Percentiles rank a stretch among this genome's conserved stretches.
phyloP scores from a whole-genome alignment of 2,329 filamentous ascomycete genomes.

The Blumeria hordei region DNA sequence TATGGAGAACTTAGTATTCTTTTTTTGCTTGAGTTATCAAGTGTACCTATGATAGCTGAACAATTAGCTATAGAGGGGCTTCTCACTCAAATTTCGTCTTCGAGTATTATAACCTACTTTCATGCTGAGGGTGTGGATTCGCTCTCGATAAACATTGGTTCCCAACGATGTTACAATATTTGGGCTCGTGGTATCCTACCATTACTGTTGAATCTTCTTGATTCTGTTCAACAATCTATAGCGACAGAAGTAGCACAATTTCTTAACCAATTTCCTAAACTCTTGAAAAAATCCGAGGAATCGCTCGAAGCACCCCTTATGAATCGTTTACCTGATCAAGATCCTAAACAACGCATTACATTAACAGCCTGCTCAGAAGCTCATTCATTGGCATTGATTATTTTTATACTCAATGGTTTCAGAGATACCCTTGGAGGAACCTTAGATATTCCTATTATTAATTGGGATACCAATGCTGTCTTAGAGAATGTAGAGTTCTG shows the following conservation, averaged over 20 bases:
- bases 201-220: conserved; percentile 67
- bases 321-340: conserved; percentile 25
- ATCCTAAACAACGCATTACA: conserved; percentile 37
- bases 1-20: conserved; percentile 83
- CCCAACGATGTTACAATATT: conserved; percentile 59
- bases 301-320: conserved; percentile 39
- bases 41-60: conserved; percentile 59
- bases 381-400: conserved; percentile 55
- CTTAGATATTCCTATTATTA: conserved; percentile 48
- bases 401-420: conserved; percentile 43
- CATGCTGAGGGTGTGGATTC: conserved; percentile 43
- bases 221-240: conserved; percentile 55
- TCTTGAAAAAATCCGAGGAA: conserved; percentile 47
- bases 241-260: conserved; percentile 70
- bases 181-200: conserved; percentile 80
- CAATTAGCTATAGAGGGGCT: conserved; percentile 74
- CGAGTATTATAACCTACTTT: conserved; percentile 57
- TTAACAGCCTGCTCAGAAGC: conserved; percentile 52
- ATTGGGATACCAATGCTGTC: conserved; percentile 49
- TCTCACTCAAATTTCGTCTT: conserved; percentile 53
- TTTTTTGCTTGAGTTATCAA: conserved; percentile 72
- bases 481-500: conserved; percentile 70
- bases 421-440: conserved; percentile 31
- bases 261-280: conserved; percentile 66
- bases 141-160: conserved; percentile 44